A percentile compares a stretch with the other conserved stretches of the same genome.
Evolutionary conservation across 176 grass and related monocot genomes (phyloP).

Genomic region (Oryza australiensis): DNA sequence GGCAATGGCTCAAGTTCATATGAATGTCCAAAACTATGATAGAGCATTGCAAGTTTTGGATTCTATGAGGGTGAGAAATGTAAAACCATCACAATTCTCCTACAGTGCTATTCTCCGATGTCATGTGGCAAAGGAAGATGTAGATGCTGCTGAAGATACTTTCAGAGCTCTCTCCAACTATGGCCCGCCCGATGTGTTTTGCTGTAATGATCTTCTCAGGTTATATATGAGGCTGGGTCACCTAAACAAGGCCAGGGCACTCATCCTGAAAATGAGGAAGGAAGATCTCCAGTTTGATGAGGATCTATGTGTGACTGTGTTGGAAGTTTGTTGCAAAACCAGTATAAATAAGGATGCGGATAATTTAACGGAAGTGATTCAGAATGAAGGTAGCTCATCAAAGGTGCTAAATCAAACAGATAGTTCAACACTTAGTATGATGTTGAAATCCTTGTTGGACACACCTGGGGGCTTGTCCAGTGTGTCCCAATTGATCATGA

Average conservation of each 20-base stretch:
- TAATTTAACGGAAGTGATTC: slow-evolving; percentile 49
- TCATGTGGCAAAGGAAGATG: slow-evolving; percentile 66
- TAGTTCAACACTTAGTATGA: slow-evolving; percentile 16
- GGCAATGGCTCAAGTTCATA: slow-evolving; percentile 85
- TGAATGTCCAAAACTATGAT: slow-evolving; percentile 53
- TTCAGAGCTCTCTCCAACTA: slow-evolving; percentile 58
- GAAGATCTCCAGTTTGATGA: slow-evolving; percentile 51
- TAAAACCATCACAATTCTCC: slow-evolving; percentile 62
- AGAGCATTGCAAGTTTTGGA: slow-evolving; percentile 67
- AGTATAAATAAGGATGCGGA: slow-evolving; percentile 52
- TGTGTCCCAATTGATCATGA: slow-evolving; percentile 68
- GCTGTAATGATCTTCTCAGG: slow-evolving; percentile 67
- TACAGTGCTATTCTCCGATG: slow-evolving; percentile 71
- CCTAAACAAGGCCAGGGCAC: slow-evolving; percentile 65
- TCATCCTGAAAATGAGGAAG: slow-evolving; percentile 58
- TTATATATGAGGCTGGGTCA: slow-evolving; percentile 69
- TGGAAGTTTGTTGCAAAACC: slow-evolving; percentile 78
- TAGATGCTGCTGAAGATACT: slow-evolving; percentile 58
- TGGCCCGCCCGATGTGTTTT: slow-evolving; percentile 49
- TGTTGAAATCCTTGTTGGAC: slow-evolving; percentile 55
- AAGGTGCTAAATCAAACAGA: slow-evolving; percentile 38
- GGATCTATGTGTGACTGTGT: slow-evolving; percentile 67
- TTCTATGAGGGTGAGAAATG: slow-evolving; percentile 57
- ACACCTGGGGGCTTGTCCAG: slow-evolving; percentile 46
- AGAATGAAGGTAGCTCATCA: slow-evolving; percentile 47